A percentile compares a stretch with the other conserved stretches of the same genome.
Conservation (phyloP, 164 flowering plant species). For the Warburgia ugandensis region DNA sequence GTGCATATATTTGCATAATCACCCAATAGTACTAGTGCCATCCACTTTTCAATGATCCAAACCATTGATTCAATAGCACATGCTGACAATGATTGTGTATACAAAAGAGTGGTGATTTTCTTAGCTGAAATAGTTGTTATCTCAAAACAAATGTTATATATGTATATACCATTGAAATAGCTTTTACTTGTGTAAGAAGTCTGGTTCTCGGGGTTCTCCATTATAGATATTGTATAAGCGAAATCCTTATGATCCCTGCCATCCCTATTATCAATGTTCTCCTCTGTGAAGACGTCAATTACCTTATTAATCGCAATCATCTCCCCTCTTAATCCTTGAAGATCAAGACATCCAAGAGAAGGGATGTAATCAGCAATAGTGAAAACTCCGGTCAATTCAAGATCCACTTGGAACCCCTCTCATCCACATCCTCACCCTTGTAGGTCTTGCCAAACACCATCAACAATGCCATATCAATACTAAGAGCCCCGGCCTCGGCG, state of each 20-base stretch:
- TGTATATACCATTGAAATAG: slow-evolving; percentile 35
- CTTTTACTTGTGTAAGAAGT: slow-evolving; percentile 52
- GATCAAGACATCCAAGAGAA: slow-evolving; percentile 39
- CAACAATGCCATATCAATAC: slow-evolving; percentile 41
- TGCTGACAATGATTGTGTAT: too few species aligned
- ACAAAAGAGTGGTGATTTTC: too few species aligned
- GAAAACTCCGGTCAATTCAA: slow-evolving; percentile 37
- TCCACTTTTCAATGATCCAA: too few species aligned
- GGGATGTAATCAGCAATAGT: slow-evolving; percentile 53
- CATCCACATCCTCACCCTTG: neutral
- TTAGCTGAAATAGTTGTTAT: too few species aligned
- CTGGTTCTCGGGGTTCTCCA: slow-evolving; percentile 56
- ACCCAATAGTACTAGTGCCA: too few species aligned
- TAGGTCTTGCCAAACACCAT: slow-evolving; percentile 52
- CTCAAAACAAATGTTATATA: neutral
- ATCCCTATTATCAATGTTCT: slow-evolving; percentile 18
- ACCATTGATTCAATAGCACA: too few species aligned
- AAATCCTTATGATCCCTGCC: slow-evolving; percentile 32
- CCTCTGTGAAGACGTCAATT: slow-evolving; percentile 39
- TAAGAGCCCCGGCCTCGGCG: slow-evolving; percentile 17
- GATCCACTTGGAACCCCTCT: slow-evolving; percentile 27
- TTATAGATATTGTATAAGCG: slow-evolving; percentile 43
- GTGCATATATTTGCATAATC: too few species aligned
- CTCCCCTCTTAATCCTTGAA: slow-evolving; percentile 39
- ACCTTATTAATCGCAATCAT: slow-evolving; percentile 45